A percentile compares a stretch with the other conserved stretches of the same genome.
phyloP scores from a whole-genome alignment of 2,329 filamentous ascomycete genomes.

The Thelonectria blattea region DNA sequence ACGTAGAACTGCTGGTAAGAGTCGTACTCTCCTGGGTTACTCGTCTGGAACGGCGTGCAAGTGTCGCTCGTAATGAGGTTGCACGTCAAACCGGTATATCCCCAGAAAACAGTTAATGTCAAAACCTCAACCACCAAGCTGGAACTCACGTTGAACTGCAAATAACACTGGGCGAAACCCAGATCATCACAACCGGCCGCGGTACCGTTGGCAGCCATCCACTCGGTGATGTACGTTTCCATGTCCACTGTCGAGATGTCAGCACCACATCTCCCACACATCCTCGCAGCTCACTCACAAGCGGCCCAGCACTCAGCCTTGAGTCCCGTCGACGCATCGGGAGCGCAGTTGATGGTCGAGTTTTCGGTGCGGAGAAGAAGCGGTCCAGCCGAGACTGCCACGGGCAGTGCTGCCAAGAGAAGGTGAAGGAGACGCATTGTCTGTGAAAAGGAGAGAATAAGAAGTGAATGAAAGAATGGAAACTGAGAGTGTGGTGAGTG shows the following conservation, averaged over 20 bases:
- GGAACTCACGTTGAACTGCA: conserved; percentile 32
- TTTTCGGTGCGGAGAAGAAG: background rate
- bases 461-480: background rate
- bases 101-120: background rate
- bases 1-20: conserved; percentile 37
- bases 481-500: background rate
- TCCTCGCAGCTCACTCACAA: background rate
- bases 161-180: conserved; percentile 37
- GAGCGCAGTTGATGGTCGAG: conserved; percentile 8
- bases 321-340: conserved; percentile 22
- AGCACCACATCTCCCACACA: background rate
- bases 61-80: conserved; percentile 36
- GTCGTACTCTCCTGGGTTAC: conserved; percentile 23
- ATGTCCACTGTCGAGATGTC: conserved; percentile 22
- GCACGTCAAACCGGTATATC: conserved; percentile 36
- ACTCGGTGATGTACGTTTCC: conserved; percentile 34
- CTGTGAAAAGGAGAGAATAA: background rate
- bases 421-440: background rate
- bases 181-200: conserved; percentile 33
- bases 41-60: conserved; percentile 28
- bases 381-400: background rate
- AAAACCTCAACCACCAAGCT: too few species aligned
- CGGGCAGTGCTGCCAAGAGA: background rate
- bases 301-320: conserved; percentile 33
- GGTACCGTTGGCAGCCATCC: conserved; percentile 35